These are phyloP conservation scores for Trichosporon sp. DNA, from an alignment of 1,284 basidiomycete genomes.

Conservation along the genomic window DNA sequence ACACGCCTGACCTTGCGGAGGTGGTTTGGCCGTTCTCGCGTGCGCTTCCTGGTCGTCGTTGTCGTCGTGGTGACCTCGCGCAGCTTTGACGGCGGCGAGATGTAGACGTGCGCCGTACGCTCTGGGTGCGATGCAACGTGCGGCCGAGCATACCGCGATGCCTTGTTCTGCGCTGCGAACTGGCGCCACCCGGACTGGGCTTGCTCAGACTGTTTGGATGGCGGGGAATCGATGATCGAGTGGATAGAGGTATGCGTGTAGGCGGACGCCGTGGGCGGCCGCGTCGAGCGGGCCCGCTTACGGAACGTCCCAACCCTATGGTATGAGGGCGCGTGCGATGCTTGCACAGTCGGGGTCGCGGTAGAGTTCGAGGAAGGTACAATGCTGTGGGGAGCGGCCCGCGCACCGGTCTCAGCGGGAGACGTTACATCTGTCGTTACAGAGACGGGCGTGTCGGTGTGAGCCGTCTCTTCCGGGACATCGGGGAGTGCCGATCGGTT, in stretches of 20 bases:
- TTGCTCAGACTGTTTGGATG: background rate
- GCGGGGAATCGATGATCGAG: background rate
- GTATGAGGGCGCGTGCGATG: background rate
- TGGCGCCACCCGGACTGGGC: background rate
- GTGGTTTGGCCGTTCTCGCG: background rate
- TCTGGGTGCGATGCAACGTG: background rate
- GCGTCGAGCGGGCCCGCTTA: background rate
- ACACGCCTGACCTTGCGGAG: constrained; percentile 3
- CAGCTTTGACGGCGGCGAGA: background rate
- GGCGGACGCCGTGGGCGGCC: background rate
- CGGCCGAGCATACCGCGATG: background rate
- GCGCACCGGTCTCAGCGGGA: background rate
- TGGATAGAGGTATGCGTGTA: background rate
- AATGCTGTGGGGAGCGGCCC: background rate
- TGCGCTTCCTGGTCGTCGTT: background rate
- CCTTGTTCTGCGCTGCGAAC: background rate
- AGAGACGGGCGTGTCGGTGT: background rate
- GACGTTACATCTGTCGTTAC: background rate
- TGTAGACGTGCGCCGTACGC: background rate
- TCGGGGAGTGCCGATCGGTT: background rate
- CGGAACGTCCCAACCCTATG: background rate
- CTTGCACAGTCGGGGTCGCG: background rate
- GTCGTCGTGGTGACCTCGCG: background rate
- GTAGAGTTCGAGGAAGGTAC: background rate
- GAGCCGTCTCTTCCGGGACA: background rate